Evolutionary conservation across 768 basidiomycete genomes (phyloP), one percentile per base, ranked within the genome.

Genomic region (Rhizopogon sp.): DNA sequence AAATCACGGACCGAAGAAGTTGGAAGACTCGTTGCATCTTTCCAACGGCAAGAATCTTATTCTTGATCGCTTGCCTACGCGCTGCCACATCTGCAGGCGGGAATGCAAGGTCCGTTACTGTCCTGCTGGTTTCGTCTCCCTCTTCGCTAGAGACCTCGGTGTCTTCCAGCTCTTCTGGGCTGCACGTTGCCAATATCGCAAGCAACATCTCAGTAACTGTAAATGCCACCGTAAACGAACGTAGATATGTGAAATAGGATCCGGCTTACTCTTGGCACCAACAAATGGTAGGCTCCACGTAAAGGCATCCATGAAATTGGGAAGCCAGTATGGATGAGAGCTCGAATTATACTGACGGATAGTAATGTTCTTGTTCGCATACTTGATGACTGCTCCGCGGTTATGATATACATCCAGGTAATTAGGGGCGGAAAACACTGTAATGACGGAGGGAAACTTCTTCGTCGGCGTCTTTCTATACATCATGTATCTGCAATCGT

Each of bases 201-300:
- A 98, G 85, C 35, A 98, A 75, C 96, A 98, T 98, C 67, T 99
- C 96, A 53, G 94, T 90, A 66, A 99, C 96, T 98, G 58, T 2
- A 56, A 16, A 25, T 14, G 50, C 42, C 20, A 44, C 35, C 29
- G 29, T 58, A 40, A 37, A 43, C 39, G 17, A 37, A 46, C 16
- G 17, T 20, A 5, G 31, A 40, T 41, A 14, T 13, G 22, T 6
- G 16, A 37, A 29, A 13, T 6, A 2, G 3, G 3, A 16, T 20
- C 3, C 35, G 3, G 74, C 92, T 54, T 60, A 96, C 96, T 98
- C 75, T 99, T 99, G 52, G 91, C 87, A 47, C 95, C 96, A 3
- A 99, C 96, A 65, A 99, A 99, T 0, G 96, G 96, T 56, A 99
- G 69, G 79, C 90, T 93, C 96, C 96, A 99, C 2, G 95, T 98